phyloP scores from a whole-genome alignment of 192 early-diverging fungal species.

The Coemansia sp. region DNA sequence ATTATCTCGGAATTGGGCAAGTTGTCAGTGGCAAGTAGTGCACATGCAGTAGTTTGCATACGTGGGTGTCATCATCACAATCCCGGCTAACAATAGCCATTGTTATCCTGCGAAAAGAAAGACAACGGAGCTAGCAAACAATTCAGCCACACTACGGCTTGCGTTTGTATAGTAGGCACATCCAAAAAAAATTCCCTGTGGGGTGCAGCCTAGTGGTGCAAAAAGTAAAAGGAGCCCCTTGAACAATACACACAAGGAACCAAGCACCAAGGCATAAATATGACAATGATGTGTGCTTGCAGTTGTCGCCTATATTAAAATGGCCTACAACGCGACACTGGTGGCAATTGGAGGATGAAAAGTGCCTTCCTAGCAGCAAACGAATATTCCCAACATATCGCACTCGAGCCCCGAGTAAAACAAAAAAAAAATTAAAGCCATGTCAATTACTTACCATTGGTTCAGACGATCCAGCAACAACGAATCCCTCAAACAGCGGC shows the following conservation, averaged over 20 bases:
- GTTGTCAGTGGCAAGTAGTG: background rate
- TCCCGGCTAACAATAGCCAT: background rate
- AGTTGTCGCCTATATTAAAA: background rate
- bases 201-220: background rate
- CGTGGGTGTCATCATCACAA: background rate
- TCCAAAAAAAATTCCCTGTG: background rate
- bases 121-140: background rate
- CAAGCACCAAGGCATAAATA: background rate
- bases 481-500: conserved; percentile 48
- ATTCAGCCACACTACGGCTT: background rate
- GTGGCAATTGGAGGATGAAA: background rate
- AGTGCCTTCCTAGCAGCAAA: background rate
- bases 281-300: background rate
- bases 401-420: background rate
- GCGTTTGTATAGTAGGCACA: background rate
- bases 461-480: conserved; percentile 44
- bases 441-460: conserved; percentile 38
- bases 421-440: background rate
- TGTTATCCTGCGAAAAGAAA: background rate
- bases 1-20: background rate
- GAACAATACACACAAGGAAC: background rate
- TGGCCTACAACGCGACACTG: background rate
- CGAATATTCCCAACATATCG: background rate
- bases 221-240: background rate
- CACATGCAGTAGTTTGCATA: background rate